phyloP scores from a whole-genome alignment of 2,329 filamentous ascomycete species.

The Rhexocercosporidium sp. region DNA sequence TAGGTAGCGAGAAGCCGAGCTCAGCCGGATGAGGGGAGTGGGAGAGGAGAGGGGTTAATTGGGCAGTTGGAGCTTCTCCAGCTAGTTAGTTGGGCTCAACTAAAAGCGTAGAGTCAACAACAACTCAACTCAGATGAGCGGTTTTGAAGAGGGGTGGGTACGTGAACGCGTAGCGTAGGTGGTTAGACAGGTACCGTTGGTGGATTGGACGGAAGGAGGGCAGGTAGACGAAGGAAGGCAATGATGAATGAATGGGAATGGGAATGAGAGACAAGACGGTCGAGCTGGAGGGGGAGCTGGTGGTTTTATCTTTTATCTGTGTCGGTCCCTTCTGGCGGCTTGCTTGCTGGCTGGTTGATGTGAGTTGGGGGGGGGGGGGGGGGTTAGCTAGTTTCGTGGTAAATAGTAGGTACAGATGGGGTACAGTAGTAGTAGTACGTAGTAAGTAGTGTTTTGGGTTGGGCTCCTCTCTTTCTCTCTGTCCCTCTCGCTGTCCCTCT shows the following conservation, averaged over 20 bases:
- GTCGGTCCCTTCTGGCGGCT: neutral
- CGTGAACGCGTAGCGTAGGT: constrained; percentile 4
- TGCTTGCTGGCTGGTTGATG: neutral
- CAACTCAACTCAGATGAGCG: neutral
- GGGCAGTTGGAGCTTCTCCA: constrained; percentile 31
- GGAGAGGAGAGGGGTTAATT: constrained; percentile 13
- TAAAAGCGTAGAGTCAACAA: neutral
- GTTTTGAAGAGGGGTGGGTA: constrained; percentile 1
- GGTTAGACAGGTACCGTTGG: neutral
- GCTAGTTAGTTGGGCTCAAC: constrained; percentile 2
- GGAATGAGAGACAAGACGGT: neutral
- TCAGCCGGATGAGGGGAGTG: neutral
- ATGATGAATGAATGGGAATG: neutral
- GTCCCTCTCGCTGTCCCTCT: too few species aligned
- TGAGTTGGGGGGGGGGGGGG: neutral
- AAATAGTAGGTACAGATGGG: neutral
- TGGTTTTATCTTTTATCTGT: constrained; percentile 5
- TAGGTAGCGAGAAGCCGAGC: constrained; percentile 9
- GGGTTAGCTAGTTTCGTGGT: constrained; percentile 1
- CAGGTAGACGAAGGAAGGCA: neutral
- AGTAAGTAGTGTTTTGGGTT: constrained; percentile 12
- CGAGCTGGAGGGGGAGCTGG: constrained; percentile 5
- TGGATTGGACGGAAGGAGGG: constrained; percentile 1
- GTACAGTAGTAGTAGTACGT: too few species aligned
- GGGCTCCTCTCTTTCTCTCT: neutral